Evolutionary conservation across 2,329 filamentous ascomycete genomes (phyloP).

Genomic region (Curvularia verruculosa): DNA sequence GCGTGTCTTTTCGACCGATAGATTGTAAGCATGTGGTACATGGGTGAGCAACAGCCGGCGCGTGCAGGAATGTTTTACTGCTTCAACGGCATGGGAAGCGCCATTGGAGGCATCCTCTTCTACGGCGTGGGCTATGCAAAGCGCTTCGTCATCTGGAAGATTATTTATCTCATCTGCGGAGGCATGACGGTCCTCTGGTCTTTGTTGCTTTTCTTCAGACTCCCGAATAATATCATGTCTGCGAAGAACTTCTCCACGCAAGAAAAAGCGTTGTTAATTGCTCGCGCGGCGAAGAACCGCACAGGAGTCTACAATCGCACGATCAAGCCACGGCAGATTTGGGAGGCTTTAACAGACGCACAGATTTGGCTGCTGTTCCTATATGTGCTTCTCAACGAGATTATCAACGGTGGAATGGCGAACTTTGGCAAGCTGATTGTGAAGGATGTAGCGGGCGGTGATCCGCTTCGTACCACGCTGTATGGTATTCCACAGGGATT

Average conservation of each 20-base stretch:
- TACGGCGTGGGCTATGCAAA: slow-evolving; percentile 53
- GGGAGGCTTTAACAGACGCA: slow-evolving; percentile 54
- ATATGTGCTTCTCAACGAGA: slow-evolving; percentile 59
- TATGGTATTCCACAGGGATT: slow-evolving; percentile 62
- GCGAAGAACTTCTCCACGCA: slow-evolving; percentile 52
- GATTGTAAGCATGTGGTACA: slow-evolving; percentile 18
- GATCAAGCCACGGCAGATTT: slow-evolving; percentile 58
- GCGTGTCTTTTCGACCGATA: neutral
- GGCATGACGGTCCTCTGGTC: slow-evolving; percentile 56
- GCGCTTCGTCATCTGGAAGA: slow-evolving; percentile 53
- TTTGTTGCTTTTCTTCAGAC: slow-evolving; percentile 47
- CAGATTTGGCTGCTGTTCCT: slow-evolving; percentile 56
- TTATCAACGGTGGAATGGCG: slow-evolving; percentile 60
- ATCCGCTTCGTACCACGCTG: slow-evolving; percentile 56
- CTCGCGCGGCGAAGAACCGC: slow-evolving; percentile 45
- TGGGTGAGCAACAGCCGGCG: slow-evolving; percentile 24
- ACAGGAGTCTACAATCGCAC: slow-evolving; percentile 55
- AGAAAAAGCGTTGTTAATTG: slow-evolving; percentile 54
- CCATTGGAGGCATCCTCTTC: slow-evolving; percentile 42
- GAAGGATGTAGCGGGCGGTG: slow-evolving; percentile 53
- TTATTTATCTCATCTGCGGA: slow-evolving; percentile 55
- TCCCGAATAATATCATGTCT: slow-evolving; percentile 52
- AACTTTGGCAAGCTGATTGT: slow-evolving; percentile 64
- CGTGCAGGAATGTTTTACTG: slow-evolving; percentile 34
- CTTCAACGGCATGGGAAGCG: slow-evolving; percentile 27